A percentile compares a stretch with the other conserved stretches of the same genome.
Conservation (phyloP, 768 basidiomycete species). For the Naematelia encephala region DNA sequence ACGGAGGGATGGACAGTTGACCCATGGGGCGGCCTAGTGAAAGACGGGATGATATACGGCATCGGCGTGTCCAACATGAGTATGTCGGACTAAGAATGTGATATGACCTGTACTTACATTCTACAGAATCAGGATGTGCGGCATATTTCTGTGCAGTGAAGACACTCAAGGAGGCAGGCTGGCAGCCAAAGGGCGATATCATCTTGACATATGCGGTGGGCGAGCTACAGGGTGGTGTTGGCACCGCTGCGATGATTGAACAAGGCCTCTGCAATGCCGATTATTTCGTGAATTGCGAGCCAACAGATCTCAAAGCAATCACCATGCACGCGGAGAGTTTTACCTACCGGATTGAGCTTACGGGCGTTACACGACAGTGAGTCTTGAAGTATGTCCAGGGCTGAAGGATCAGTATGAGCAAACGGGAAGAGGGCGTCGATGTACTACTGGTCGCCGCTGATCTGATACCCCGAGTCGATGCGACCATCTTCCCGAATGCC, state of each 20-base stretch:
- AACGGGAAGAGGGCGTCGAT: constrained; percentile 16
- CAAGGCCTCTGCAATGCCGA: constrained; percentile 18
- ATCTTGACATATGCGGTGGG: constrained; percentile 19
- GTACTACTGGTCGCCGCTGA: constrained; percentile 7
- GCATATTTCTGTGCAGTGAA: constrained; percentile 23
- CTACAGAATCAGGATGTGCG: constrained; percentile 17
- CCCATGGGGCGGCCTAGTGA: constrained; percentile 16
- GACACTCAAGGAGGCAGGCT: constrained; percentile 15
- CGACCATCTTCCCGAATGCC: constrained; percentile 16
- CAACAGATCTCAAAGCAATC: constrained; percentile 22
- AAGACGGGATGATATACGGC: constrained; percentile 19
- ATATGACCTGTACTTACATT: not conserved
- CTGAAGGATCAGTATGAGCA: constrained; percentile 16
- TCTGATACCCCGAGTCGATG: constrained; percentile 12
- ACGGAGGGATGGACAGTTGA: constrained; percentile 4
- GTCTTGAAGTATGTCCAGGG: constrained; percentile 2
- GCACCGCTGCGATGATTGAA: constrained; percentile 21
- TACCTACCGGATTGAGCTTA: constrained; percentile 17
- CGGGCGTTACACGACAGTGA: constrained; percentile 22
- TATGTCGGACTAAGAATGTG: constrained; percentile 1
- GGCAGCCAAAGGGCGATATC: constrained; percentile 19
- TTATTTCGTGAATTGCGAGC: constrained; percentile 26
- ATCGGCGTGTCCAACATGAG: constrained; percentile 25
- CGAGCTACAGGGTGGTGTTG: constrained; percentile 23
- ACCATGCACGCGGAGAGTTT: constrained; percentile 22